Evolutionary conservation across 495 filamentous ascomycete genomes (phyloP), one percentile per base, ranked within the genome.

Genomic region (Podospora didyma): DNA sequence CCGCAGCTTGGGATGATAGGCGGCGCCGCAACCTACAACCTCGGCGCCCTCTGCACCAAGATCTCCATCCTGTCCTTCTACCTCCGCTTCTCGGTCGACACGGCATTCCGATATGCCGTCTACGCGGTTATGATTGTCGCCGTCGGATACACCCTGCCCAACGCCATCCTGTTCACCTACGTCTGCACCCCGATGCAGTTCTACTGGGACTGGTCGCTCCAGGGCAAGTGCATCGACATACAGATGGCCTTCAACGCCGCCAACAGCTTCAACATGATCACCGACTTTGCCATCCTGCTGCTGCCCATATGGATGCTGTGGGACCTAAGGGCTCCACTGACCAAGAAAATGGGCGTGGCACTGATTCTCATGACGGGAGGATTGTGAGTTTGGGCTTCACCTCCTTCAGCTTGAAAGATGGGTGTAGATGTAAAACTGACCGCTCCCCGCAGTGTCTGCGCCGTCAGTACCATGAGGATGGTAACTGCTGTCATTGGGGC

Each of bases 11-110:
- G 61, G 23, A 42, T 26, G 11, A 59, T 67, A 9, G 57, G 56
- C 24, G 63, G 63, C 20, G 24, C 60, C 31, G 46, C 63, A 10
- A 52, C 64, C n/a, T 69, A 67, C 47, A 60, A 59, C 51, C 46
- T 70, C 14, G 49, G 54, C 7, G 64, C 67, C 1, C 60, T 73
- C 46, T 69, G 69, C 47, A 56, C 62, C 48, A 72, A 72, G 51
- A n/a, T 51, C 10, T 63, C 69, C 10, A 67, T 72, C 34, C 56
- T 72, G 2, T 49, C 59, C 41, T 64, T 70, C 56, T 72, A 66
- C 52, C 59, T 66, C 7, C 63, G 61, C 11, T 67, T 69, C 56
- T 49, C 58, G 0, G 21, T 53, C 21, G 59, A 66, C 17, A 24
- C 50, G 0, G 31, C 35, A 0, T 65, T 70, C 50, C 59, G 61